Percentiles rank a stretch among this genome's conserved stretches.
Evolutionary conservation across 148 eudicot species (phyloP).

Genomic region (Amaranthus hypochondriacus): DNA sequence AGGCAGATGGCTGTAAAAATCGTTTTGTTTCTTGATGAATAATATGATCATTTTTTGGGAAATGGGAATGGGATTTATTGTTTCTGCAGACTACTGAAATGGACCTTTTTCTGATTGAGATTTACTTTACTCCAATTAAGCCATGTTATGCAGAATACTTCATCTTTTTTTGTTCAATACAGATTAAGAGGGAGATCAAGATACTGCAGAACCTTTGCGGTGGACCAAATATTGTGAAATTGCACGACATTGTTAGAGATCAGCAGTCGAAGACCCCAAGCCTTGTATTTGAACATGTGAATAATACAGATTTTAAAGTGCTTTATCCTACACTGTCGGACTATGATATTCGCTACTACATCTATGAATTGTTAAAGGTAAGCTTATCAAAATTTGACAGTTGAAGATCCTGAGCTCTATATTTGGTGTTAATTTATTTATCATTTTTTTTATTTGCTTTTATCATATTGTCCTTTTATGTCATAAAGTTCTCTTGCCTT

Average conservation of each 20-base stretch:
- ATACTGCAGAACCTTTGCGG: constrained; percentile 91
- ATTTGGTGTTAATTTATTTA: not conserved
- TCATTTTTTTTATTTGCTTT: not conserved
- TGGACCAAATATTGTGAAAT: constrained; percentile 85
- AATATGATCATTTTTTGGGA: not conserved
- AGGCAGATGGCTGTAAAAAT: not conserved
- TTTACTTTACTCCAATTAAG: not conserved
- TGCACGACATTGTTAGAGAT: constrained; percentile 89
- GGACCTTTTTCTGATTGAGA: not conserved
- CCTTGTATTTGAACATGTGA: constrained; percentile 82
- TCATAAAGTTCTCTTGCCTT: not conserved
- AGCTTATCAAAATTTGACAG: constrained; percentile 17
- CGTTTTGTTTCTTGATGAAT: not conserved
- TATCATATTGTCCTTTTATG: not conserved
- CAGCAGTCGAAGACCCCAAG: constrained; percentile 93
- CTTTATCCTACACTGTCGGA: constrained; percentile 83
- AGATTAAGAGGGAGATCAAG: constrained; percentile 98
- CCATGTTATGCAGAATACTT: not conserved
- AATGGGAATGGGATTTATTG: not conserved
- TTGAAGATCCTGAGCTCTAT: not conserved
- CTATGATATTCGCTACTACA: constrained; percentile 80
- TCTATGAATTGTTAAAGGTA: constrained; percentile 85
- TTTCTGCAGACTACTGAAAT: not conserved
- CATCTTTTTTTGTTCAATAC: constrained; percentile 24
- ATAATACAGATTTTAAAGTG: constrained; percentile 90